Conservation (phyloP, 768 basidiomycete species). For the Leccinum rimulosum region DNA sequence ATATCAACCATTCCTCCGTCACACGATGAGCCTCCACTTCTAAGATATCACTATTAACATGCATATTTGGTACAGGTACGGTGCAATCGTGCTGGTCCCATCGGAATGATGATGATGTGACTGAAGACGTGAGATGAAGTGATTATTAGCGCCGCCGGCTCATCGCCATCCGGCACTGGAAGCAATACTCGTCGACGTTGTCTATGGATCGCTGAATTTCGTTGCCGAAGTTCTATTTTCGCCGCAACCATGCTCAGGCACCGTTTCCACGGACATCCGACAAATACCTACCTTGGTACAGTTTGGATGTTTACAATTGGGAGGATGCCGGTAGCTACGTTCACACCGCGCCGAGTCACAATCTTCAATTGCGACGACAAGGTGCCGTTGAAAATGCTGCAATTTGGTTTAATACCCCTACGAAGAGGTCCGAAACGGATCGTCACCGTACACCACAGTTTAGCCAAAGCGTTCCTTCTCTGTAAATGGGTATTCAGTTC, state of each 20-base stretch:
- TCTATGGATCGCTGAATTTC: conserved; percentile 72
- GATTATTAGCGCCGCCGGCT: conserved; percentile 29
- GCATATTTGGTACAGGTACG: conserved; percentile 26
- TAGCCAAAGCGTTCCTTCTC: conserved; percentile 76
- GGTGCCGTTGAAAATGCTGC: conserved; percentile 78
- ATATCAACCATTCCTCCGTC: not conserved
- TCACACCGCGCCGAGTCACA: conserved; percentile 66
- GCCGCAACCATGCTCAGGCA: conserved; percentile 7
- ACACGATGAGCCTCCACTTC: conserved; percentile 1
- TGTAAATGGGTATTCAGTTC: conserved; percentile 28
- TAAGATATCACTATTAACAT: conserved; percentile 19
- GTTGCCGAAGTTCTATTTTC: conserved; percentile 56
- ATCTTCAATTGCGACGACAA: conserved; percentile 71
- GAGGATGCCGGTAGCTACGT: conserved; percentile 59
- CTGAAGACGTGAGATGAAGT: conserved; percentile 1
- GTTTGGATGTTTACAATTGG: conserved; percentile 47
- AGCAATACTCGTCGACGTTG: conserved; percentile 68
- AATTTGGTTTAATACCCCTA: conserved; percentile 10
- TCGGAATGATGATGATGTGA: not conserved
- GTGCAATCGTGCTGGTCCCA: conserved; percentile 23
- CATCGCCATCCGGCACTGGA: conserved; percentile 62
- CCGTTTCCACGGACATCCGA: conserved; percentile 9
- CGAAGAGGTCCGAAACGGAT: conserved; percentile 5
- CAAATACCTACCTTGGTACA: conserved; percentile 55
- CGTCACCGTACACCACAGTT: conserved; percentile 57